Evolutionary conservation across 305 asterid genomes (phyloP).

Genomic region (Fraxinus sp.): DNA sequence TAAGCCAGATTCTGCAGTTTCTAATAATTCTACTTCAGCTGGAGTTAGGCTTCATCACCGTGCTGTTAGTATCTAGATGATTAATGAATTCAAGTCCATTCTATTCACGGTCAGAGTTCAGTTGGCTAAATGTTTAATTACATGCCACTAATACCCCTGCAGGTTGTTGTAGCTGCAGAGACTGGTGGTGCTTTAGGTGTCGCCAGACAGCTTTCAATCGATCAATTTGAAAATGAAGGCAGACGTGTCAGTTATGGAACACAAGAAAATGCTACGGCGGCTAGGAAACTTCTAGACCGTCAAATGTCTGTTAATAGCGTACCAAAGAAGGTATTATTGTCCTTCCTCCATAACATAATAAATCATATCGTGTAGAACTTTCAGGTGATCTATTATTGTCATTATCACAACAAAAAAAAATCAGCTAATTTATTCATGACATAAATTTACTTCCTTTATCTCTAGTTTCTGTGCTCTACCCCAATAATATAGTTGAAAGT

Average conservation of each 20-base stretch:
- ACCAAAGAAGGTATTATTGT: conserved; percentile 75
- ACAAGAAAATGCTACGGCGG: conserved; percentile 98
- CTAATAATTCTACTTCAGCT: conserved; percentile 70
- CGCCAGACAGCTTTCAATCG: conserved; percentile 99
- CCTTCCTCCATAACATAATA: conserved; percentile 11
- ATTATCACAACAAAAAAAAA: neutral
- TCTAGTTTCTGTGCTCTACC: conserved; percentile 12
- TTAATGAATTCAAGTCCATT: conserved; percentile 3
- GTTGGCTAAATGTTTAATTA: conserved; percentile 18
- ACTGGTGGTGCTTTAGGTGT: conserved; percentile 98
- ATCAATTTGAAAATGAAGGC: conserved; percentile 99
- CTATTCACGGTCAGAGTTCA: neutral
- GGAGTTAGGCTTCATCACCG: conserved; percentile 99
- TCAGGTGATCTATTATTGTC: neutral
- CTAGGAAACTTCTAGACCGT: conserved; percentile 91
- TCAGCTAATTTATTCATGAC: neutral
- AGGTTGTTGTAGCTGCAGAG: conserved; percentile 99
- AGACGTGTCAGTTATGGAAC: conserved; percentile 99
- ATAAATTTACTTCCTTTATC: conserved; percentile 1
- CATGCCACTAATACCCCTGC: conserved; percentile 29
- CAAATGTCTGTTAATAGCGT: conserved; percentile 96
- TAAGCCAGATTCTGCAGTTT: conserved; percentile 75
- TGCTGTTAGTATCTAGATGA: conserved; percentile 67
- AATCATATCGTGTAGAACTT: conserved; percentile 1
- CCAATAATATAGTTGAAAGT: neutral